Evolutionary conservation across 148 eudicot genomes (phyloP), one percentile per base, ranked within the genome.

Genomic region (Dianthus caryophyllus): DNA sequence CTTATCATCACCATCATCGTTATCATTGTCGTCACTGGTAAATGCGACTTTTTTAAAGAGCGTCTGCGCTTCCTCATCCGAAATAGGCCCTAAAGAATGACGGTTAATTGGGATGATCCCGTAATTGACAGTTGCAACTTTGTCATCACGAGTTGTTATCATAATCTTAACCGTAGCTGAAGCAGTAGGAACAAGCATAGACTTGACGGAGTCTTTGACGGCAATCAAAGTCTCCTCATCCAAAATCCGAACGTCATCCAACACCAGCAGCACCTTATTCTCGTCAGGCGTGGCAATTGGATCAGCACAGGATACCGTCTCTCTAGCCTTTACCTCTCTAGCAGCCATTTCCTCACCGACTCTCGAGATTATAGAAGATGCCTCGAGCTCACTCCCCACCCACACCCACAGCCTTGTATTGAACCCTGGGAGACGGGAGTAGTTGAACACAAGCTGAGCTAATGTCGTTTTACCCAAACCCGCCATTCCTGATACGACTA

Each of bases 241-340:
- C 2, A 60, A 16, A 31, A 17, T 18, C 67, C 73, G 47, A 0
- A 70, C 21, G 8, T 70, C 44, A 61, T 70, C 66, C 49, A 70
- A 12, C 4, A 70, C 47, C 52, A 70, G 73, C 33, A 70, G 49
- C 39, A 70, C 13, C 5, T 33, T 60, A 14, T 25, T 47, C 31
- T 29, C 66, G 26, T 56, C 20, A 4, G 1, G 36, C 6, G 29
- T 54, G 31, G 30, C 29, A 14, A 27, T 2, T 24, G 38, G 38
- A 33, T 33, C 38, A 33, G 3, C 7, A 3, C 4, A 33, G 38
- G 38, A 33, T 33, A 33, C 38, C 38, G 4, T 2, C 38, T n/a
- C n/a, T n/a, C n/a, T n/a, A n/a, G 17, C 5, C 7, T 1, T 31
- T 55, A 55, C 27, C 65, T 62, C 14, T 1, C 10, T 29, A 0